Evolutionary conservation across 345 rosid genomes (phyloP), one percentile per base, ranked within the genome.

Genomic region (Reutealis trisperma): DNA sequence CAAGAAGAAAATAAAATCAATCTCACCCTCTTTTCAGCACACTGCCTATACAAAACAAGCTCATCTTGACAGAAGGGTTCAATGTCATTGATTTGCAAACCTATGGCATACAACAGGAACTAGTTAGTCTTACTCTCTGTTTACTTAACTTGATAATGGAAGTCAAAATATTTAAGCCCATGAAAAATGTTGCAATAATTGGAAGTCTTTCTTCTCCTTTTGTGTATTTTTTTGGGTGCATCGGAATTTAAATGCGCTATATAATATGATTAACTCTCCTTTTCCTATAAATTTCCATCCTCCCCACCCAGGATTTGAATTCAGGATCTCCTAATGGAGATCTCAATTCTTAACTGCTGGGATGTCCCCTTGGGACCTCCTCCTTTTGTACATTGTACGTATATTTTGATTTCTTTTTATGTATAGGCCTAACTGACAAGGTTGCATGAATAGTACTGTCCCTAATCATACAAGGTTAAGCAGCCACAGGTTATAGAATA

Each of bases 31-130:
- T 77, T 93, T 79, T 90, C 94, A 63, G 92, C 95, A 82, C 98
- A 96, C 51, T 92, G 88, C 73, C 84, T 78, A 84, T 90, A 96
- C 73, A 96, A 72, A 75, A 86, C 93, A 80, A 96, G 86, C 87
- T 96, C 97, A 61, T 96, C 98, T 86, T 93, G 97, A 78, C 96
- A 92, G 84, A 96, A 96, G 18, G 98, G 97, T 77, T 96, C 98
- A 21, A 90, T 92, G 70, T 90, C 95, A 80, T 93, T 92, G 85
- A 93, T 83, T 77, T 93, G 98, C 87, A 96, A 86, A 78, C 98
- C 98, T 91, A 63, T 73, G 79, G 22, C 62, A 67, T 30, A 73
- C 24, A 79, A 66, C 25, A 73, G 73, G 37, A 59, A 30, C 37
- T 21, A 61, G 63, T 69, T 44, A 52, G 52, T 21, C 11, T 55